Conservation (phyloP, 176 grass and related monocot species). For the Triticum monococcum region DNA sequence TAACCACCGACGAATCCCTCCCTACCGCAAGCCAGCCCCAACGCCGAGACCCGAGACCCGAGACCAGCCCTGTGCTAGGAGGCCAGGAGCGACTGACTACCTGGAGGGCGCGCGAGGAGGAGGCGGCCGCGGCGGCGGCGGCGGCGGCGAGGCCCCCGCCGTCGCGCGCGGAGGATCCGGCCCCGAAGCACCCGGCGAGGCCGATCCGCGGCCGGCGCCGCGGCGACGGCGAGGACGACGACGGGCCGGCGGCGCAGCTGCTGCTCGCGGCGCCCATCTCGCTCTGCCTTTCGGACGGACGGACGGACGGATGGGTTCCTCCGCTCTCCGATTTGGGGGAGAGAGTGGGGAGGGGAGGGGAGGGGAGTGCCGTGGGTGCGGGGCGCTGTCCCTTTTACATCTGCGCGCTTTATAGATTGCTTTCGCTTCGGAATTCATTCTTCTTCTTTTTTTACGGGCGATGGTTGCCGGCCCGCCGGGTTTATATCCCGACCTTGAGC, state of each 20-base stretch:
- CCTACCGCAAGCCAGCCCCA: no score
- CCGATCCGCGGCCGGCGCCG: conserved; percentile 44
- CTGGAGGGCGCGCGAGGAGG: conserved; percentile 47
- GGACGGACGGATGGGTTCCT: not conserved
- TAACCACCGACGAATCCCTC: conserved; percentile 4
- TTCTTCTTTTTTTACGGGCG: not conserved
- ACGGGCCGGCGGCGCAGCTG: conserved; percentile 37
- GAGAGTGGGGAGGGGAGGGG: not conserved
- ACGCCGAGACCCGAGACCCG: no score
- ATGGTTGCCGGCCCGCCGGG: not conserved
- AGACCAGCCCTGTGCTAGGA: not conserved
- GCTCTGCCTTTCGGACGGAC: not conserved
- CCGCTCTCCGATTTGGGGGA: not conserved
- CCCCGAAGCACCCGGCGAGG: conserved; percentile 65
- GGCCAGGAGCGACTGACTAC: conserved; percentile 23
- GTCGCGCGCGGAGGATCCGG: conserved; percentile 38
- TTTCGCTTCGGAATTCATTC: not conserved
- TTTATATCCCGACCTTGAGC: not conserved
- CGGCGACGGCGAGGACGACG: conserved; percentile 21
- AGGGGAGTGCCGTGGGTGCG: conserved; percentile 36
- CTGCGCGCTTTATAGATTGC: conserved; percentile 3
- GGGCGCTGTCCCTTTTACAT: conserved; percentile 19
- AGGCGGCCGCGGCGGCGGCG: not conserved
- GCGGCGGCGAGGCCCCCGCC: conserved; percentile 13
- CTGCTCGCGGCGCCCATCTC: conserved; percentile 88